A percentile compares a stretch with the other conserved stretches of the same genome.
These are phyloP conservation scores for Ophiostoma fasciatum DNA, from an alignment of 2,329 filamentous ascomycete genomes.

Conservation along the genomic window DNA sequence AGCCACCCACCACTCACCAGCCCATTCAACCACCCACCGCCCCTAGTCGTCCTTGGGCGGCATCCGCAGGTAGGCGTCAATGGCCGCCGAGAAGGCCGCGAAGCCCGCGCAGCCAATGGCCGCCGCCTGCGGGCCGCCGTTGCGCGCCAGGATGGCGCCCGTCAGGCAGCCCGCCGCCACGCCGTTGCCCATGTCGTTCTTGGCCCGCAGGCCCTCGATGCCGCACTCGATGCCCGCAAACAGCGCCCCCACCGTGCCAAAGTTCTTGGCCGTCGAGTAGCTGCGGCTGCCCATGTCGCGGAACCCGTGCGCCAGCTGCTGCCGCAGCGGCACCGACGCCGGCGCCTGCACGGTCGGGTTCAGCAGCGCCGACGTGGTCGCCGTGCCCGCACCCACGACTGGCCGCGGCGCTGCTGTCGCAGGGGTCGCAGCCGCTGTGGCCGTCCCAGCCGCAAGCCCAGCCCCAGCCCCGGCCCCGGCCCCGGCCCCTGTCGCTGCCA, in stretches of 20 bases:
- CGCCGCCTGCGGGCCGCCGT: constrained; percentile 79
- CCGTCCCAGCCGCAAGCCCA: neutral
- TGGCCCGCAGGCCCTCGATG: constrained; percentile 81
- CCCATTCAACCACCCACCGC: too few species aligned
- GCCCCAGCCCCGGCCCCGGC: too few species aligned
- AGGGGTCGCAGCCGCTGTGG: neutral
- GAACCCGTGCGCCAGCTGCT: constrained; percentile 76
- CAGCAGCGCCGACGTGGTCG: neutral
- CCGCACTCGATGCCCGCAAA: constrained; percentile 92
- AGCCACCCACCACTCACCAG: too few species aligned
- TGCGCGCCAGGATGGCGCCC: constrained; percentile 73
- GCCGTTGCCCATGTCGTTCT: constrained; percentile 85
- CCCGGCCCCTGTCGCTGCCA: neutral
- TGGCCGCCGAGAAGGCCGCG: constrained; percentile 80
- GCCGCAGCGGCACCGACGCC: constrained; percentile 57
- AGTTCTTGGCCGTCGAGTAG: constrained; percentile 79
- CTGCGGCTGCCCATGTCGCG: constrained; percentile 87
- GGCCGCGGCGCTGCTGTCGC: neutral
- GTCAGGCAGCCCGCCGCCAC: constrained; percentile 81
- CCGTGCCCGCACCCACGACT: neutral
- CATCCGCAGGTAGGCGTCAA: constrained; percentile 82
- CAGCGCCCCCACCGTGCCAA: constrained; percentile 80
- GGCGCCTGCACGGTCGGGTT: constrained; percentile 23
- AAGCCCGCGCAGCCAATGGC: constrained; percentile 83
- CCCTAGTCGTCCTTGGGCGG: constrained; percentile 42